Percentiles rank a stretch among this genome's conserved stretches.
phyloP scores from a whole-genome alignment of 257 asterid genomes.

The Paraleonurus japonicus region DNA sequence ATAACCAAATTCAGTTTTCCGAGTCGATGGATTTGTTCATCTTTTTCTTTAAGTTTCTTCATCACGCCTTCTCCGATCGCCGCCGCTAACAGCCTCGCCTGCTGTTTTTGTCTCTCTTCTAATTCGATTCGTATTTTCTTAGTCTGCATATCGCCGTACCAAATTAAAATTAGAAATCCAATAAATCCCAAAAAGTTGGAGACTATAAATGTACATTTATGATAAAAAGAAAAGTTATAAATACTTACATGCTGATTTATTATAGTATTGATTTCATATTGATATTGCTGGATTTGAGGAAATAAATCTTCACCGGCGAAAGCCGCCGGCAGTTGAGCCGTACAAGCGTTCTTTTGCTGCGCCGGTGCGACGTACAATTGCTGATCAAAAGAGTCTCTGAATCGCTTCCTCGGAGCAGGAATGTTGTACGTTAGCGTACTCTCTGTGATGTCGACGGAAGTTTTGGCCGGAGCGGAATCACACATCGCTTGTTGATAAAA shows the following conservation, averaged over 20 bases:
- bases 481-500: conserved; percentile 34
- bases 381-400: conserved; percentile 45
- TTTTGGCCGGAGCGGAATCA: conserved; percentile 47
- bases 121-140: conserved; percentile 55
- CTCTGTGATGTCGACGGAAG: conserved; percentile 57
- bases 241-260: conserved; percentile 64
- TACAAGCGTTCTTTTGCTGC: conserved; percentile 19
- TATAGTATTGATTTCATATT: conserved; percentile 55
- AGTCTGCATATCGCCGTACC: conserved; percentile 16
- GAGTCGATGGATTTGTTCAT: conserved; percentile 64
- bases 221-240: not conserved
- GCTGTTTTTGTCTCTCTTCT: conserved; percentile 69
- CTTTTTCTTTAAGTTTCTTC: conserved; percentile 61
- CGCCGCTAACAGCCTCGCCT: conserved; percentile 43
- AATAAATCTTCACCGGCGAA: conserved; percentile 40
- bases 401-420: conserved; percentile 48
- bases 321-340: conserved; percentile 30
- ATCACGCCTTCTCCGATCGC: conserved; percentile 53
- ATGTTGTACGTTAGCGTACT: conserved; percentile 51
- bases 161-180: not conserved
- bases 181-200: not conserved
- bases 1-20: conserved; percentile 56
- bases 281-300: conserved; percentile 53
- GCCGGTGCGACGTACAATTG: conserved; percentile 16
- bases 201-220: too few species aligned